Evolutionary conservation across 1,284 basidiomycete species (phyloP).

Genomic region (Meripilus lineatus): DNA sequence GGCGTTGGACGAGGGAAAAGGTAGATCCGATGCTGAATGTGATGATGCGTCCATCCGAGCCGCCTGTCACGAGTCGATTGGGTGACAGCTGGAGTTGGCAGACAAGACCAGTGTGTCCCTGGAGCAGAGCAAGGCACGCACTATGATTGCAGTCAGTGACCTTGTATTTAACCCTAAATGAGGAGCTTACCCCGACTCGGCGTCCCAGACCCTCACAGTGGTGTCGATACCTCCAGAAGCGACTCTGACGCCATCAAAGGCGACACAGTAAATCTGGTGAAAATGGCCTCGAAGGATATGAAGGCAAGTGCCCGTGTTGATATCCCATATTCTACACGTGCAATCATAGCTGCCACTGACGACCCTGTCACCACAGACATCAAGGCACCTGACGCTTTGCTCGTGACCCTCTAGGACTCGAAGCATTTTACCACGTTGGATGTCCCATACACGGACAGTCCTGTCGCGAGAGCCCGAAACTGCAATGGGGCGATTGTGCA

Average conservation of each 20-base stretch:
- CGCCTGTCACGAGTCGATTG: conserved; percentile 80
- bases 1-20: conserved; percentile 41
- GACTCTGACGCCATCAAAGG: conserved; percentile 43
- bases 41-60: conserved; percentile 92
- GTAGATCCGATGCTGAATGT: conserved; percentile 67
- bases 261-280: conserved; percentile 74
- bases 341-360: conserved; percentile 91
- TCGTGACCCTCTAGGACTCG: conserved; percentile 78
- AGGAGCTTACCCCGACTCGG: conserved; percentile 61
- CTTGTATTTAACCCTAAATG: background rate
- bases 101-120: conserved; percentile 93
- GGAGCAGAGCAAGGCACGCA: conserved; percentile 79
- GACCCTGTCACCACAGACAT: conserved; percentile 76
- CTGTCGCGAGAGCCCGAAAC: conserved; percentile 88
- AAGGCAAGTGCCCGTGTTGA: conserved; percentile 74
- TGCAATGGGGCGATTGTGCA: conserved; percentile 85
- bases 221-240: conserved; percentile 91
- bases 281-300: conserved; percentile 87
- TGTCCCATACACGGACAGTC: conserved; percentile 91
- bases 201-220: conserved; percentile 87
- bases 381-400: conserved; percentile 83
- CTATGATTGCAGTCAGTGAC: conserved; percentile 32
- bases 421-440: conserved; percentile 71
- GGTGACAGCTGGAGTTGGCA: conserved; percentile 87
- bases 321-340: conserved; percentile 66